Conservation (phyloP, 495 filamentous ascomycete species). For the Aspergillus ellipticus region DNA sequence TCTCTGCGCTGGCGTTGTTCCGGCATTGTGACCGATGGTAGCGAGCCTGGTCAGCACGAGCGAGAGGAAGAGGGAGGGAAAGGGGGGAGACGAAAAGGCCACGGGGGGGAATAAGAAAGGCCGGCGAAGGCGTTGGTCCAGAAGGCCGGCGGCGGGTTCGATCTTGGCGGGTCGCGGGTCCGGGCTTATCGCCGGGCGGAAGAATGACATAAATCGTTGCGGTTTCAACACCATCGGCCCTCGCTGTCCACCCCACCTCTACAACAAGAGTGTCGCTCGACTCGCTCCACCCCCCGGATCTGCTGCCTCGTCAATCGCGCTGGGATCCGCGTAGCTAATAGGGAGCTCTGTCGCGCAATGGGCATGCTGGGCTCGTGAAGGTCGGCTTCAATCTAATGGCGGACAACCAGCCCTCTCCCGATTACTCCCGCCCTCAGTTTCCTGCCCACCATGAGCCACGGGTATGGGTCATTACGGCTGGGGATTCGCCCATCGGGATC, state of each 20-base stretch:
- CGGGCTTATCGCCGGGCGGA: constrained; percentile 15
- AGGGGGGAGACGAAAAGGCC: constrained; percentile 25
- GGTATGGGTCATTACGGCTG: constrained; percentile 87
- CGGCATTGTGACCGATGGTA: constrained; percentile 33
- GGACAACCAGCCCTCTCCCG: constrained; percentile 34
- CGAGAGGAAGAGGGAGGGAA: constrained; percentile 12
- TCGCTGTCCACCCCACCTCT: background rate
- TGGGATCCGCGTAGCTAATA: background rate
- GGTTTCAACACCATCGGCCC: background rate
- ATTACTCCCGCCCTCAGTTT: constrained; percentile 48
- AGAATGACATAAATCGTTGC: background rate
- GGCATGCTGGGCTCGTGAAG: constrained; percentile 23
- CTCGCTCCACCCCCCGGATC: background rate
- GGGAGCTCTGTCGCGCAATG: constrained; percentile 25
- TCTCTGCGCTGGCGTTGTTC: constrained; percentile 42
- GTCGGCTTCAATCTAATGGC: constrained; percentile 31
- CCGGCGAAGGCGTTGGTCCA: constrained; percentile 12
- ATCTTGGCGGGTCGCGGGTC: constrained; percentile 22
- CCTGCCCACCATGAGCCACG: constrained; percentile 56
- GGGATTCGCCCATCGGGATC: constrained; percentile 74
- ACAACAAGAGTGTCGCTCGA: too few species aligned
- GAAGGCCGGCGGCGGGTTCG: constrained; percentile 7
- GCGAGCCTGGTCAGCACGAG: constrained; percentile 6
- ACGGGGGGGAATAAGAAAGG: constrained; percentile 15
- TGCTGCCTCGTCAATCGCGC: background rate